A percentile compares a stretch with the other conserved stretches of the same genome.
phyloP scores from a whole-genome alignment of 148 eudicot species.

The Persicaria tinctoria region DNA sequence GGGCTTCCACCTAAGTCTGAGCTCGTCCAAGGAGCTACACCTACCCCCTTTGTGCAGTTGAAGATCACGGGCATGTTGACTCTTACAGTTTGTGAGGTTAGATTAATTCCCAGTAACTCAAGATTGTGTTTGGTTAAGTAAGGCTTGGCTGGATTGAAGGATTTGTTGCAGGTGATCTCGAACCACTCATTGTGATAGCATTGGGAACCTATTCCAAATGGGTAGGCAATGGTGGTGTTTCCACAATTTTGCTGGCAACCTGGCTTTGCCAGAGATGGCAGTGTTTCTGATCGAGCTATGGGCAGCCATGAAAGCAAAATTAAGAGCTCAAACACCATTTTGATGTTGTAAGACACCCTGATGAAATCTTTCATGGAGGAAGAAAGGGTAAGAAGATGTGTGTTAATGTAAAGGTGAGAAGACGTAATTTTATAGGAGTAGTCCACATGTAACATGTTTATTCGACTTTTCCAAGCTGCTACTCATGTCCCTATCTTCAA shows the following conservation, averaged over 20 bases:
- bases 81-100: background rate
- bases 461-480: too few relatives aligned
- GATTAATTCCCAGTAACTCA: background rate
- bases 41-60: conserved; percentile 7
- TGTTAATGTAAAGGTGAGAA: too few relatives aligned
- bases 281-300: background rate
- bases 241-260: conserved; percentile 29
- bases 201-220: conserved; percentile 9
- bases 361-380: too few relatives aligned
- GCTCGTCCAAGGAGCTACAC: conserved; percentile 6
- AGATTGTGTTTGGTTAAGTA: conserved; percentile 1
- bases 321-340: background rate
- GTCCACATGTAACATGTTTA: too few relatives aligned
- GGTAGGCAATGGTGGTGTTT: background rate
- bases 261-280: conserved; percentile 22
- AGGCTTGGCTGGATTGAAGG: conserved; percentile 7
- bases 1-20: conserved; percentile 8
- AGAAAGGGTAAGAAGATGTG: too few relatives aligned
- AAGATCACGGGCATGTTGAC: conserved; percentile 10
- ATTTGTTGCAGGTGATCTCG: conserved; percentile 8
- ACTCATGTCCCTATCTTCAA: too few relatives aligned
- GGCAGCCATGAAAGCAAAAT: background rate
- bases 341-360: too few relatives aligned
- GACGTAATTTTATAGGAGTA: too few relatives aligned
- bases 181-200: conserved; percentile 10